phyloP scores from a whole-genome alignment of 129 eudicot species.

The Saussurea involucrata region DNA sequence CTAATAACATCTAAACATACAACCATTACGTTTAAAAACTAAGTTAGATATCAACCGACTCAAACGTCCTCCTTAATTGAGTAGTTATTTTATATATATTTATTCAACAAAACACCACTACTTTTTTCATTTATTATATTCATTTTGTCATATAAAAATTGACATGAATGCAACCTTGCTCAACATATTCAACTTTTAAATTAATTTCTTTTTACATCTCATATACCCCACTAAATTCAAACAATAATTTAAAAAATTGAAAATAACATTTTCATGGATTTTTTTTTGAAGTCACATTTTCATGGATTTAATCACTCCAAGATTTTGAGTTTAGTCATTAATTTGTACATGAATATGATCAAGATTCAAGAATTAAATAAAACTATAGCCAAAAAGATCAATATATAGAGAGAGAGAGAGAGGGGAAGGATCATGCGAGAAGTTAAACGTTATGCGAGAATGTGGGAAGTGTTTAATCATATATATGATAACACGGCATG shows the following conservation, averaged over 20 bases:
- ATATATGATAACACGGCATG: no score
- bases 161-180: slow-evolving; percentile 20
- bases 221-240: slow-evolving; percentile 6
- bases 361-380: neutral
- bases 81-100: neutral
- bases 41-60: no score
- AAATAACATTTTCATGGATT: neutral
- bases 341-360: neutral
- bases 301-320: neutral
- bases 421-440: no score
- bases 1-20: no score
- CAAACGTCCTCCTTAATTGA: no score
- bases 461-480: no score
- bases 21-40: no score
- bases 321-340: slow-evolving; percentile 3
- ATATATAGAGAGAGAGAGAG: no score
- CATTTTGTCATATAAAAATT: neutral
- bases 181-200: slow-evolving; percentile 24
- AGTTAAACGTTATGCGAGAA: no score
- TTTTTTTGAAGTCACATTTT: neutral
- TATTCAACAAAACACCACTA: slow-evolving; percentile 25
- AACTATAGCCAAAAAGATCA: neutral
- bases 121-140: neutral
- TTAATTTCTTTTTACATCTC: neutral
- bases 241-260: neutral